A percentile compares a stretch with the other conserved stretches of the same genome.
Evolutionary conservation across 2,329 filamentous ascomycete genomes (phyloP).

Genomic region (Phialophora chinensis): DNA sequence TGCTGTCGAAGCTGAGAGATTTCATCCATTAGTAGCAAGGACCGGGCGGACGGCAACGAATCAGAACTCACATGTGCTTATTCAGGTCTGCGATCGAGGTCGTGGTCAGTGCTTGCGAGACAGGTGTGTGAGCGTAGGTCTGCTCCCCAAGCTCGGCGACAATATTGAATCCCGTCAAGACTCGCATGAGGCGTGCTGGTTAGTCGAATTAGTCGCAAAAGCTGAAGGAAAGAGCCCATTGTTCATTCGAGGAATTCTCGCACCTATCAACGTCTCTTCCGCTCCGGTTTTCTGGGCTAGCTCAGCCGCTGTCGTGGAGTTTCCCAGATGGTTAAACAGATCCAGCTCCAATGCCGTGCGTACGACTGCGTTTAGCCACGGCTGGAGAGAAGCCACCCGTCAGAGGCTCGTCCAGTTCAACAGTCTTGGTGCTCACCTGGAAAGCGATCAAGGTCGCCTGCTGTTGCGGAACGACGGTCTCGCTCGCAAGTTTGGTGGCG

Average conservation of each 20-base stretch:
- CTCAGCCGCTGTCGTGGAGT: slow-evolving; percentile 39
- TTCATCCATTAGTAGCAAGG: neutral
- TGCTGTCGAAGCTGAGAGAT: slow-evolving; percentile 20
- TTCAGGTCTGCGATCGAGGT: slow-evolving; percentile 20
- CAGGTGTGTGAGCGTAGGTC: slow-evolving; percentile 15
- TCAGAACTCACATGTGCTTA: slow-evolving; percentile 24
- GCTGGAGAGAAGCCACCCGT: slow-evolving; percentile 2
- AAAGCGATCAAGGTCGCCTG: slow-evolving; percentile 18
- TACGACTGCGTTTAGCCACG: slow-evolving; percentile 24
- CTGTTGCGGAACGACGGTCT: slow-evolving; percentile 14
- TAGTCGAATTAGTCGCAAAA: neutral
- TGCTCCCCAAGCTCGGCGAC: slow-evolving; percentile 21
- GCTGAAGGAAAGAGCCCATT: neutral
- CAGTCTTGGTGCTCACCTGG: slow-evolving; percentile 9
- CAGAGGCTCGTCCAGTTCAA: neutral
- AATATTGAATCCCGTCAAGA: slow-evolving; percentile 23
- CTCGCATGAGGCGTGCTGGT: slow-evolving; percentile 23
- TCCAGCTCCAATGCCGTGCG: slow-evolving; percentile 23
- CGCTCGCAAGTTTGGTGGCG: slow-evolving; percentile 12
- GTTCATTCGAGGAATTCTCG: neutral
- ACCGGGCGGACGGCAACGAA: neutral
- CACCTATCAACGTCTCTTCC: slow-evolving; percentile 44
- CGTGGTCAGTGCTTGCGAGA: slow-evolving; percentile 18
- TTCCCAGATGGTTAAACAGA: slow-evolving; percentile 19
- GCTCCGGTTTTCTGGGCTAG: slow-evolving; percentile 42